A percentile compares a stretch with the other conserved stretches of the same genome.
These are phyloP conservation scores for Sugiyamaella chiloensis DNA, from an alignment of 805 yeast species.

Conservation along the genomic window DNA sequence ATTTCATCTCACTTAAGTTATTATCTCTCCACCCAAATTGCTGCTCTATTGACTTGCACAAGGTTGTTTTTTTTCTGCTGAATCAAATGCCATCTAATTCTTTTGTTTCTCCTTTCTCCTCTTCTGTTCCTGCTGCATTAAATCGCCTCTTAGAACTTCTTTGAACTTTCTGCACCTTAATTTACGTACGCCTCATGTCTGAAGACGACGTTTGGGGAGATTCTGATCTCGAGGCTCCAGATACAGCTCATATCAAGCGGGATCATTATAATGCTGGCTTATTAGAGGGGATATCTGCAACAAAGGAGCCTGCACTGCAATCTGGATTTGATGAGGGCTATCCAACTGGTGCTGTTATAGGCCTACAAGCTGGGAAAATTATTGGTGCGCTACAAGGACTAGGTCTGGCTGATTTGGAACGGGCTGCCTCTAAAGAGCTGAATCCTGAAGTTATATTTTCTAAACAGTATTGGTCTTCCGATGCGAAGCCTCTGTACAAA, in stretches of 20 bases:
- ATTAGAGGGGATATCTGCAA: conserved; percentile 67
- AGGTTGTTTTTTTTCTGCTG: too few relatives aligned
- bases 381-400: conserved; percentile 51
- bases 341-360: conserved; percentile 70
- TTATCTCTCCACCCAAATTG: too few relatives aligned
- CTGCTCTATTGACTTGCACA: too few relatives aligned
- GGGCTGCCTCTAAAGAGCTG: conserved; percentile 45
- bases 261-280: conserved; percentile 79
- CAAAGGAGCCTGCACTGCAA: conserved; percentile 70
- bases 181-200: conserved; percentile 1
- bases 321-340: conserved; percentile 79
- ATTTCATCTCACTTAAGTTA: too few relatives aligned
- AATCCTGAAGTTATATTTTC: conserved; percentile 57
- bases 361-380: conserved; percentile 60
- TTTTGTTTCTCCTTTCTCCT: too few relatives aligned
- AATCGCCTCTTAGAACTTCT: too few relatives aligned
- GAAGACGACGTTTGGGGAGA: conserved; percentile 12
- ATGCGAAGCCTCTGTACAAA: conserved; percentile 28
- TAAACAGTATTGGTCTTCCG: conserved; percentile 48
- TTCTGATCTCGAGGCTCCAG: conserved; percentile 9
- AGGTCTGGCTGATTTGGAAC: conserved; percentile 32
- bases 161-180: too few relatives aligned
- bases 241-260: conserved; percentile 35
- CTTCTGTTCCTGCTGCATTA: too few relatives aligned
- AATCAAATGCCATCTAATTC: too few relatives aligned